Base-by-base conservation (phyloP, 352 stramenopile species). In the Aphanomyces invadans region DNA sequence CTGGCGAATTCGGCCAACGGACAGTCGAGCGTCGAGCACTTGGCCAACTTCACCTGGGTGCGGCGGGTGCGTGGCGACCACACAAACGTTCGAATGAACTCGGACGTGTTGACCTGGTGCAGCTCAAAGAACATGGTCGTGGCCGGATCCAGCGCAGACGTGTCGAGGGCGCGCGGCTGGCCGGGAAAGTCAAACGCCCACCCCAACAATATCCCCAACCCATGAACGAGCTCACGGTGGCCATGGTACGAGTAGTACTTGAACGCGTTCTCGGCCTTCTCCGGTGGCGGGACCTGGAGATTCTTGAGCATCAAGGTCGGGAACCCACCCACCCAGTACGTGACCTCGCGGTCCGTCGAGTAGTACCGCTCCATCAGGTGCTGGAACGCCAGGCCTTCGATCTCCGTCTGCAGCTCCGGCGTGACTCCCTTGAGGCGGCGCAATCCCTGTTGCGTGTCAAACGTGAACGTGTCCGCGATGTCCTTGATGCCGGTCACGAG, bases 341-440 rank as follows among this genome's bases (percentile, higher is more conserved):
- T 92, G 66, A 92, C 77, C 62, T 79, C 75, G 36, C 81, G 81
- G 25, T 88, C 79, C 21, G 84, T 89, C 23, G 79, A 78, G 73
- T 90, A 92, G 70, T 92, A 92, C 48, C 84, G 72, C 69, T 92
- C 84, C 84, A 92, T 91, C 55, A 92, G 81, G 70, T 89, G 88
- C 10, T 76, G 82, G 71, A 92, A 91, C 39, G 82, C 81, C 33
- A 92, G 70, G 42, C 84, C 70, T 68, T 90, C 79, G 21, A 92
- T 68, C 31, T 84, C 57, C 12, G 71, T 65, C 51, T 78, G 82
- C 25, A 82, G 63, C 15, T 85, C 76, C 19, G 76, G 56, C 10
- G 78, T 86, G 62, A 90, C 74, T 1, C 82, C 80, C n/a, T 75
- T 63, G 4, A 79, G 59, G 33, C 75, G 79, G 19, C 70, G 70